These are phyloP conservation scores for Acanthamoeba divionensis DNA, from an alignment of 208 protist species.

Conservation along the genomic window DNA sequence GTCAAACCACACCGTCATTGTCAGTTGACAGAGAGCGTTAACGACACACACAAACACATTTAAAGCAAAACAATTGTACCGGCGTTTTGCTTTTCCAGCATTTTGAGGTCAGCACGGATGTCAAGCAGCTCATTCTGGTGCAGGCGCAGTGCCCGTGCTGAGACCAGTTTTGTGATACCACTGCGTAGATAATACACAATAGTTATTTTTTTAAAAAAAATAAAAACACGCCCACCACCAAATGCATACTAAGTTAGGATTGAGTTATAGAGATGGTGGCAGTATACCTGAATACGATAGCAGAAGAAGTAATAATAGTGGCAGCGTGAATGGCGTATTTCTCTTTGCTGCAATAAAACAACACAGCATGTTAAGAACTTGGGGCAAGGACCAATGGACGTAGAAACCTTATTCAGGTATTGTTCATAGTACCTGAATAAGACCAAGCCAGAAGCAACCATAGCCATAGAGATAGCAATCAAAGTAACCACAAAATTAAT, in stretches of 20 bases:
- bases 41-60: too few species aligned
- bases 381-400: too few species aligned
- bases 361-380: too few species aligned
- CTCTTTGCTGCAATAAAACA: neutral
- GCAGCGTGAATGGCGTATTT: neutral
- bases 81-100: conserved; percentile 17
- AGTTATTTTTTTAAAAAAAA: too few species aligned
- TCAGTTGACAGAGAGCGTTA: too few species aligned
- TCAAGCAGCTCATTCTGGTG: conserved; percentile 30
- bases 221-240: too few species aligned
- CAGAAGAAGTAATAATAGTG: neutral
- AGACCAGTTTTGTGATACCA: neutral
- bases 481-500: neutral
- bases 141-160: neutral
- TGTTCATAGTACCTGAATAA: conserved; percentile 12
- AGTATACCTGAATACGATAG: neutral
- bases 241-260: neutral
- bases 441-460: neutral
- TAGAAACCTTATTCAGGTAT: too few species aligned
- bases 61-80: neutral
- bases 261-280: neutral
- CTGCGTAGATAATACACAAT: neutral
- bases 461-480: neutral
- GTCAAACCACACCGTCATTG: neutral
- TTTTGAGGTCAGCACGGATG: conserved; percentile 1